Conservation (phyloP, 306 rosid genomes). For the Albizia julibrissin region DNA sequence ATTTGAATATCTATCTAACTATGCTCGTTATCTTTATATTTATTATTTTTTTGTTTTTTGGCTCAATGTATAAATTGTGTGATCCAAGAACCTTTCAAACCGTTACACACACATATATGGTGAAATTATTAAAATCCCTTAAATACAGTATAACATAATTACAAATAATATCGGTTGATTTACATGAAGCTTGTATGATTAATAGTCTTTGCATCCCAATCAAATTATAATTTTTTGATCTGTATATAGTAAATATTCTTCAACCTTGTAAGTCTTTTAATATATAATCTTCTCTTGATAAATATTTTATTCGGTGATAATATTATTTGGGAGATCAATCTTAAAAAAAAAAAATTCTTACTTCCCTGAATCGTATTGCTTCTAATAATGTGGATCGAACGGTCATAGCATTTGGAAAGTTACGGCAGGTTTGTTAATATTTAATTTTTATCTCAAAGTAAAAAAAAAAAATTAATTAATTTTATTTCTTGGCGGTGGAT, state of each 20-base stretch:
- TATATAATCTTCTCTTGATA: not conserved
- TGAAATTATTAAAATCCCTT: not conserved
- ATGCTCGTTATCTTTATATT: no score
- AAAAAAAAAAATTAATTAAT: not conserved
- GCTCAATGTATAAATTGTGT: not conserved
- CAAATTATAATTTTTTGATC: no score
- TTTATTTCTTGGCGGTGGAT: not conserved
- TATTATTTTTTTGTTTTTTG: no score
- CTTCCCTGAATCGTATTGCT: not conserved
- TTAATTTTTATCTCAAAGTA: not conserved
- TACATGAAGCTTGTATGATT: no score
- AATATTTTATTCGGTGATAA: no score
- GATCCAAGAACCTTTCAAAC: slow-evolving; percentile 43
- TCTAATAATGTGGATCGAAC: not conserved
- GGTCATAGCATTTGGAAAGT: not conserved
- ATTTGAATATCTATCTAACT: not conserved
- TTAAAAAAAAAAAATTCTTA: not conserved
- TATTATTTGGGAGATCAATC: not conserved
- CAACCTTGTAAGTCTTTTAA: no score
- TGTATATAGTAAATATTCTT: no score
- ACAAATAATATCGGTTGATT: no score
- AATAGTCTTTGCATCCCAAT: no score
- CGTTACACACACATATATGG: not conserved
- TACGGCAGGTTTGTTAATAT: not conserved
- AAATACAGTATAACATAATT: not conserved